Base-by-base conservation (phyloP, 495 filamentous ascomycete genomes). In the Cercophora newfieldiana region DNA sequence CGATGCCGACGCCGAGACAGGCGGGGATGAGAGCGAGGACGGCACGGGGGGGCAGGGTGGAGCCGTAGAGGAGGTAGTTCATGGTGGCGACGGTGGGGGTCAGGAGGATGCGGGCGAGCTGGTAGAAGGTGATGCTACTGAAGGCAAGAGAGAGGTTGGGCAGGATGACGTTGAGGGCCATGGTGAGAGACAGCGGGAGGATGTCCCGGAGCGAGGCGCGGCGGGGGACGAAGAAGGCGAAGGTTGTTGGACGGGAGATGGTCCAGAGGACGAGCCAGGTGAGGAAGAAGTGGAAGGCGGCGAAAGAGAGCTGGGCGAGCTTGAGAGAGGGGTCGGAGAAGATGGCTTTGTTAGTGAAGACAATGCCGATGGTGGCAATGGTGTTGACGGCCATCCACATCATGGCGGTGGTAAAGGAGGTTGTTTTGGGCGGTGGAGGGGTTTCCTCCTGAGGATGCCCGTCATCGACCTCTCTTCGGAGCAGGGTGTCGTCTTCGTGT, bases 271-370 rank as follows among this genome's bases (percentile, higher is more conserved):
- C 89, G 21, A 86, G 71, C 68, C 79, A 88, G 53, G 89, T 91
- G 79, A 89, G 81, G 74, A 87, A 81, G 80, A 92, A 91, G 75
- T 92, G 90, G 76, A 91, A 90, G 33, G 85, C 77, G 21, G 89
- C 89, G 70, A 91, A 91, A 44, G 88, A 84, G 29, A 90, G 80
- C 76, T 91, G 90, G 63, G 83, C 85, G 31, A 88, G 80, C 65
- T 86, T 86, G 68, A 92, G 83, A 59, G 82, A 84, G 22, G 85
- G 82, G 65, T 90, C 83, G 24, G 87, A 85, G 76, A 92, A 91
- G 69, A 92, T 90, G 51, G 82, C 83, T 76, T 92, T 91, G 77
- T 91, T 92, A 47, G 86, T 90, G 74, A 91, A 91, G 49, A 87
- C 86, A 72, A 88, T 88, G 16, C 84, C 84, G 58, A 88, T 85